Conservation (phyloP, 169 alveolate genomes). For the Nephromyces sp. region DNA sequence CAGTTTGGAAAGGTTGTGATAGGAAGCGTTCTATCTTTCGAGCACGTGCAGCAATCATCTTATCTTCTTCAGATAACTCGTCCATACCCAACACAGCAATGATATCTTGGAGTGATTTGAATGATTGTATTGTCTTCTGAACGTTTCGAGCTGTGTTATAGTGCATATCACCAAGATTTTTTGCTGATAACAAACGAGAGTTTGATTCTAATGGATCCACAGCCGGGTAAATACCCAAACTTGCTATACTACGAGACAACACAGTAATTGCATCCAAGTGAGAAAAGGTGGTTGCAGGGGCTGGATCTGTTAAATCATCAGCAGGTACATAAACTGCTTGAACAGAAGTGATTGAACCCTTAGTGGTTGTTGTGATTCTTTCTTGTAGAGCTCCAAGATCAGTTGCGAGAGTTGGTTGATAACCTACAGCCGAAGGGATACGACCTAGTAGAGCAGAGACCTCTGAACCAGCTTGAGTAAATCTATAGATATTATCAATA, state of each 20-base stretch:
- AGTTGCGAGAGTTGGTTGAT: conserved; percentile 95
- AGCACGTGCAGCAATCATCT: conserved; percentile 89
- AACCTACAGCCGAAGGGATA: conserved; percentile 95
- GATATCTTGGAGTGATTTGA: conserved; percentile 86
- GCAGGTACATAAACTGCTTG: conserved; percentile 98
- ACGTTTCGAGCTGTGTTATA: conserved; percentile 87
- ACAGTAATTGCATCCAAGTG: conserved; percentile 96
- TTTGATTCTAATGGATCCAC: conserved; percentile 96
- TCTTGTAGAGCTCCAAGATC: conserved; percentile 92
- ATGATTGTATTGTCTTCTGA: conserved; percentile 87
- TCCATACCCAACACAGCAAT: conserved; percentile 92
- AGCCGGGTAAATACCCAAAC: conserved; percentile 96
- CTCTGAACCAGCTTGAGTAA: conserved; percentile 93
- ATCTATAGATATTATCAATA: conserved; percentile 91
- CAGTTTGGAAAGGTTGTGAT: conserved; percentile 92
- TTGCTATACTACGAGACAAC: conserved; percentile 84
- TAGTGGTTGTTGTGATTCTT: conserved; percentile 91
- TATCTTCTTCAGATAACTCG: conserved; percentile 91
- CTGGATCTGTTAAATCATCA: conserved; percentile 96
- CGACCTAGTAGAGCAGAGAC: conserved; percentile 94
- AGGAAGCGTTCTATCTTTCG: conserved; percentile 87
- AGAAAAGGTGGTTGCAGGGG: conserved; percentile 97
- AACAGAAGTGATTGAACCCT: conserved; percentile 94
- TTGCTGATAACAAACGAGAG: conserved; percentile 73
- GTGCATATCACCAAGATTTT: conserved; percentile 84